These are phyloP conservation scores for Lotus japonicus DNA, from an alignment of 306 rosid genomes.

Conservation along the genomic window DNA sequence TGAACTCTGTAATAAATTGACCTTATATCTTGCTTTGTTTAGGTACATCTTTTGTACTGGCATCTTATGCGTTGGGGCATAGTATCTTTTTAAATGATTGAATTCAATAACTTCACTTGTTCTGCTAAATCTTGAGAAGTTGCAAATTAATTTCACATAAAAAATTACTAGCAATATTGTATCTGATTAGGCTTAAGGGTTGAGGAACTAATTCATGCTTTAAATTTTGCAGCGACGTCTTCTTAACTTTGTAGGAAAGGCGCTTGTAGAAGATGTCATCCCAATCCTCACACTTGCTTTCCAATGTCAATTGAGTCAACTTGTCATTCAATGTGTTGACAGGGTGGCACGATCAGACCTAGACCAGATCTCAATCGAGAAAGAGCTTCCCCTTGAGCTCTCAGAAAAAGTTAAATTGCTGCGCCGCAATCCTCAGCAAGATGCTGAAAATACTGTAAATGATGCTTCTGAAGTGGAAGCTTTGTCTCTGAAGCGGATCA, in stretches of 20 bases:
- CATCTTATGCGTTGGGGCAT: no score
- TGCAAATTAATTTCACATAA: neutral
- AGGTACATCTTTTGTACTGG: no score
- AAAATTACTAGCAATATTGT: slow-evolving; percentile 5
- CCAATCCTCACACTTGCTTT: slow-evolving; percentile 65
- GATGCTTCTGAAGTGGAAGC: slow-evolving; percentile 29
- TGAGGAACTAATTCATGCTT: slow-evolving; percentile 20
- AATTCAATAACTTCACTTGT: no score
- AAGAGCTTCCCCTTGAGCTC: slow-evolving; percentile 69
- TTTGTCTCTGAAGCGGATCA: slow-evolving; percentile 49
- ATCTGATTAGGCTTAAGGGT: slow-evolving; percentile 5
- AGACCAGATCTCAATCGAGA: slow-evolving; percentile 57
- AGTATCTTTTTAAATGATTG: no score
- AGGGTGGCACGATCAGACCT: slow-evolving; percentile 75
- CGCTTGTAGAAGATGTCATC: slow-evolving; percentile 75
- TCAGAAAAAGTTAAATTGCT: slow-evolving; percentile 41
- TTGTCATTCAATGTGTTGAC: slow-evolving; percentile 53
- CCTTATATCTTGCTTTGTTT: no score
- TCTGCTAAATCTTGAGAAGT: slow-evolving; percentile 7
- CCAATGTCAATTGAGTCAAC: slow-evolving; percentile 68
- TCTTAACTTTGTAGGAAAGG: slow-evolving; percentile 71
- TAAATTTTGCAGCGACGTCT: slow-evolving; percentile 71
- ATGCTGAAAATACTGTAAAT: slow-evolving; percentile 40
- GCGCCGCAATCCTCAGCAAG: slow-evolving; percentile 35
- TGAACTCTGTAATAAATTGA: no score